phyloP scores from a whole-genome alignment of 1,284 basidiomycete species.

The Sparassis latifolia region DNA sequence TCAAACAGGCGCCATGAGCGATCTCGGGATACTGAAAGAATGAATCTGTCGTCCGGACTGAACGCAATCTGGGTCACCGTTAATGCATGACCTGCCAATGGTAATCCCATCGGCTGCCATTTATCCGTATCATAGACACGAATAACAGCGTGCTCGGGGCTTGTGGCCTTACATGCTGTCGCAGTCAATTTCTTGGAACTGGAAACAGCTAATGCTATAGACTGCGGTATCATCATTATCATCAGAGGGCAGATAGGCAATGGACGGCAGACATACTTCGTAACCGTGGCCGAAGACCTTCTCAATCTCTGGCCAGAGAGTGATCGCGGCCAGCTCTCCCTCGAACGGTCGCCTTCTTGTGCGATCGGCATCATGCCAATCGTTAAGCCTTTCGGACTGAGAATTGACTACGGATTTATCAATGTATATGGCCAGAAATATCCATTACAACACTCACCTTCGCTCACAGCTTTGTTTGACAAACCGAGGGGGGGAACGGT shows the following conservation, averaged over 20 bases:
- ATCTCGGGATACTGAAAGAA: slow-evolving; percentile 88
- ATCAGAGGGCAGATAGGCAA: slow-evolving; percentile 6
- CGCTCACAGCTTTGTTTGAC: slow-evolving; percentile 61
- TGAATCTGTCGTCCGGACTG: slow-evolving; percentile 71
- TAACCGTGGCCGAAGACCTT: slow-evolving; percentile 98
- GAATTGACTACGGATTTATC: background rate
- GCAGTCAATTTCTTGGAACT: slow-evolving; percentile 71
- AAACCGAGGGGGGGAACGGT: slow-evolving; percentile 73
- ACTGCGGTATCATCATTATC: slow-evolving; percentile 35
- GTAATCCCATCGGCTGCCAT: slow-evolving; percentile 65
- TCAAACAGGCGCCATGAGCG: slow-evolving; percentile 88
- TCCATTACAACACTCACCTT: slow-evolving; percentile 34
- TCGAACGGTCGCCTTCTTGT: slow-evolving; percentile 66
- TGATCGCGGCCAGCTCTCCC: slow-evolving; percentile 76
- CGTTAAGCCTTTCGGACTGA: background rate
- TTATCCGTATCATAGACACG: slow-evolving; percentile 73
- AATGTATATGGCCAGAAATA: background rate
- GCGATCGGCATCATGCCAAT: slow-evolving; percentile 11
- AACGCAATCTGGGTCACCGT: slow-evolving; percentile 91
- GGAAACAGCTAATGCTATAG: slow-evolving; percentile 73
- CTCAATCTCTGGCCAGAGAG: slow-evolving; percentile 95
- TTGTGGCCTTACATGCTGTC: slow-evolving; percentile 87
- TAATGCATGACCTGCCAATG: slow-evolving; percentile 79
- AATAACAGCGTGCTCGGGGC: slow-evolving; percentile 84
- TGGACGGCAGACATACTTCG: slow-evolving; percentile 52